Evolutionary conservation across 2,329 filamentous ascomycete genomes (phyloP), one percentile per base, ranked within the genome.

Genomic region (Ambrosiella xylebori): DNA sequence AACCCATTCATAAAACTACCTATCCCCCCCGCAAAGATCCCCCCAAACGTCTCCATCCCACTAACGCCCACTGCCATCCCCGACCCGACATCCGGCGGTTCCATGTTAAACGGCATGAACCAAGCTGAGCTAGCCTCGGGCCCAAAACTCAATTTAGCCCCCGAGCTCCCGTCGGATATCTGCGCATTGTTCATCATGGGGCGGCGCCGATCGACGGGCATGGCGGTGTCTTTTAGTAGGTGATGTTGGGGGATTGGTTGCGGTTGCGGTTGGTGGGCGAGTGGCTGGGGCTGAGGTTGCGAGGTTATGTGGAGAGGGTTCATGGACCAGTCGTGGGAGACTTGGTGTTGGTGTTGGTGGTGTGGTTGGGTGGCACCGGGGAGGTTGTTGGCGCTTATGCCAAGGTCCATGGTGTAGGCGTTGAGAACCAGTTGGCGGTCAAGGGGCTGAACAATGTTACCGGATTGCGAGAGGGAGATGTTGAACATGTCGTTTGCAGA

Each of bases 51-150:
- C 61, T 80, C 78, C 35, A 76, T 68, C 40, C 70, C 70, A 27
- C 67, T 67, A 6, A 58, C 53, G 9, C 58, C 51, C 62, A 76
- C 65, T 17, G 68, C 68, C 56, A 74, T 62, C 41, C 78, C 76
- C 57, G 76, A 76, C 6, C 72, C 71, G 47, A 79, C 69, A 59
- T 81, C 79, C 0, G 86, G 82, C 17, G 88, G 86, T 60, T 93
- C 86, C 70, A 95, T 81, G 66, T 95, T 94, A 70, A 95, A 95
- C 1, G 90, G 88, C 74, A 95, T 82, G 68, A 94, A 95, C 87
- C 90, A 97, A 4, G 86, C 87, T 56, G 83, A 84, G 55, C 73
- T 77, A 1, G 76, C 71, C 61, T 80, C 77, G 40, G 70, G 70
- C 3, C 66, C 67, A 53, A 63, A 62, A 36, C 39, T 59, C n/a